phyloP scores from a whole-genome alignment of 768 basidiomycete genomes.

The Gymnopilus junonius region DNA sequence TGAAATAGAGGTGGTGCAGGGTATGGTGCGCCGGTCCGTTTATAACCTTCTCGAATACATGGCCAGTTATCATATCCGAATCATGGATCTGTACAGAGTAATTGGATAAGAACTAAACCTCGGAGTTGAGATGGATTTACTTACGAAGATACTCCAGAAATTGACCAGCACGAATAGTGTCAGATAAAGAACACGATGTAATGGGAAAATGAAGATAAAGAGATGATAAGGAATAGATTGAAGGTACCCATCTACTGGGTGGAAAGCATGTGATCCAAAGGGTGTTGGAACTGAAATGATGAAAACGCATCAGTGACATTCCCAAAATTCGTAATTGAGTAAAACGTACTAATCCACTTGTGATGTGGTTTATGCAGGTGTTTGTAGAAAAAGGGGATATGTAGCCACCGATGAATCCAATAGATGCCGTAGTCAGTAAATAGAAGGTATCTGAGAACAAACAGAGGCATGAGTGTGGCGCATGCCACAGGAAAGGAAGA shows the following conservation, averaged over 20 bases:
- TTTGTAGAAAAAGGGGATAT: slow-evolving; percentile 88
- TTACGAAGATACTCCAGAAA: slow-evolving; percentile 89
- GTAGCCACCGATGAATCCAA: slow-evolving; percentile 93
- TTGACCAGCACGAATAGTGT: slow-evolving; percentile 91
- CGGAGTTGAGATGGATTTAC: slow-evolving; percentile 28
- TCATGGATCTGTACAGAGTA: slow-evolving; percentile 80
- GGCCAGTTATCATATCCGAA: slow-evolving; percentile 97
- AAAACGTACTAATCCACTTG: slow-evolving; percentile 90
- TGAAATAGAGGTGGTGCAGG: slow-evolving; percentile 96
- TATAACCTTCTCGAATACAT: slow-evolving; percentile 85
- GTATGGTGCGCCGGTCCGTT: slow-evolving; percentile 99
- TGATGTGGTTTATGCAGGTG: slow-evolving; percentile 96
- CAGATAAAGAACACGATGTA: slow-evolving; percentile 86
- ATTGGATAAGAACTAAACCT: background rate
- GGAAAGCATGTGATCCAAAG: slow-evolving; percentile 97
- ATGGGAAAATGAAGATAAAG: slow-evolving; percentile 87
- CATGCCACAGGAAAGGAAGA: background rate
- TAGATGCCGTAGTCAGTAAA: slow-evolving; percentile 92
- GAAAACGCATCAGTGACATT: slow-evolving; percentile 1
- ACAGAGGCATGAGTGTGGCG: slow-evolving; percentile 12
- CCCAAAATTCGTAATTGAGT: background rate
- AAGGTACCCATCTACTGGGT: slow-evolving; percentile 91
- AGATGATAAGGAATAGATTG: slow-evolving; percentile 97
- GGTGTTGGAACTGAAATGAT: slow-evolving; percentile 84
- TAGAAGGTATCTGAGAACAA: slow-evolving; percentile 28